These are phyloP conservation scores for Ambrosia hybrid DNA, from an alignment of 140 eudicot species.

Conservation along the genomic window DNA sequence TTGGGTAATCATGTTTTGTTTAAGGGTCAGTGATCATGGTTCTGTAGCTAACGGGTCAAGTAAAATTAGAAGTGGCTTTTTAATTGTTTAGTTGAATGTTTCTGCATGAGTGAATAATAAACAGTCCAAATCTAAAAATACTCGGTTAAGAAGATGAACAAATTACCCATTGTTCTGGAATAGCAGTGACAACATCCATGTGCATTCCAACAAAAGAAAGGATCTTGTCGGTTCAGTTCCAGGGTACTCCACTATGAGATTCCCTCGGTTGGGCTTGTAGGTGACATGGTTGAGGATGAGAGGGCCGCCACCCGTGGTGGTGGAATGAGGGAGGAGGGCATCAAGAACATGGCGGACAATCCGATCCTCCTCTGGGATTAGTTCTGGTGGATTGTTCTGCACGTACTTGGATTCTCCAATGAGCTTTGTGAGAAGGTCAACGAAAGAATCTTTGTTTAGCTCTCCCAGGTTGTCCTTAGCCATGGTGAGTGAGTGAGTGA, in stretches of 20 bases:
- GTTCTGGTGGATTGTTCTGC: constrained; percentile 90
- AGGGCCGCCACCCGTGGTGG: constrained; percentile 78
- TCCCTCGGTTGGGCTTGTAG: constrained; percentile 68
- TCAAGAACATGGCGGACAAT: constrained; percentile 74
- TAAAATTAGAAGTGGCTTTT: too few species aligned
- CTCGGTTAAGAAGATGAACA: background rate
- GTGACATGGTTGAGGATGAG: constrained; percentile 67
- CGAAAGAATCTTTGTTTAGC: constrained; percentile 64
- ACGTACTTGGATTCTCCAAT: constrained; percentile 79
- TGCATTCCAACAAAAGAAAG: constrained; percentile 93
- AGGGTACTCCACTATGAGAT: constrained; percentile 85
- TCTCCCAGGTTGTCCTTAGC: constrained; percentile 44
- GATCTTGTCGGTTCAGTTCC: constrained; percentile 60
- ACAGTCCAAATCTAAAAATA: too few species aligned
- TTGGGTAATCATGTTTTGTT: too few species aligned
- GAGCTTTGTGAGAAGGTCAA: constrained; percentile 60
- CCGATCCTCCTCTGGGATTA: constrained; percentile 88
- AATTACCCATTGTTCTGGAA: constrained; percentile 58
- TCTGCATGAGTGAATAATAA: too few species aligned
- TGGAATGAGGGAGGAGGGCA: constrained; percentile 61
- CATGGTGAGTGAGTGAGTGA: background rate
- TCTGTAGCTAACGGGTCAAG: too few species aligned
- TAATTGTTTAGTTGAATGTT: too few species aligned
- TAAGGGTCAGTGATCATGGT: too few species aligned
- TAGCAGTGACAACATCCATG: constrained; percentile 97